A percentile compares a stretch with the other conserved stretches of the same genome.
These are phyloP conservation scores for Chenopodium suecicum DNA, from an alignment of 148 eudicot genomes.

Conservation along the genomic window DNA sequence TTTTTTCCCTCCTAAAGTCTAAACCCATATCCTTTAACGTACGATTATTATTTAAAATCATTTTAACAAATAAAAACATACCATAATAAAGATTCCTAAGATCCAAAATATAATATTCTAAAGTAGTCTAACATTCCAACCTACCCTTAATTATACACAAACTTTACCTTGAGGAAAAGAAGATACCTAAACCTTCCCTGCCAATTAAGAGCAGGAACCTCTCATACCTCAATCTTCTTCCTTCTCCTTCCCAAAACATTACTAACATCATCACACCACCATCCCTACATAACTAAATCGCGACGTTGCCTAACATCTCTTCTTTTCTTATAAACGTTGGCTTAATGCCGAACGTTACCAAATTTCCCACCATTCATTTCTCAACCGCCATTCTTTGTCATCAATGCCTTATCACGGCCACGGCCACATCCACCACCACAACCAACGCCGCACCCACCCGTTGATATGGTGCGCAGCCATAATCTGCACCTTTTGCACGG, in stretches of 20 bases:
- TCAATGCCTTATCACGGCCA: conserved; percentile 26
- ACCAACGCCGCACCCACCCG: conserved; percentile 40
- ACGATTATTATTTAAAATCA: background rate
- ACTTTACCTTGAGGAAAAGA: conserved; percentile 61
- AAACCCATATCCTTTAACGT: background rate
- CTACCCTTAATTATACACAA: background rate
- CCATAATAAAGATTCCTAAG: conserved; percentile 15
- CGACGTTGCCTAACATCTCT: background rate
- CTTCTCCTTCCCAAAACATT: conserved; percentile 1
- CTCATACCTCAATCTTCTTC: background rate
- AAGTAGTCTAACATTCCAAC: conserved; percentile 7
- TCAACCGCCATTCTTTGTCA: background rate
- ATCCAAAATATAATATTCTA: conserved; percentile 9
- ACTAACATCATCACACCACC: background rate
- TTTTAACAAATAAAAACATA: background rate
- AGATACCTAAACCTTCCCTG: conserved; percentile 82
- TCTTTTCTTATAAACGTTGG: background rate
- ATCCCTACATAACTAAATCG: background rate
- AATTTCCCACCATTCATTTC: background rate
- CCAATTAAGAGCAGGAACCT: conserved; percentile 48
- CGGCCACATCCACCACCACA: background rate
- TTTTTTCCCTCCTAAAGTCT: background rate
- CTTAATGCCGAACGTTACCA: conserved; percentile 31
- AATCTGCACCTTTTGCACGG: conserved; percentile 54
- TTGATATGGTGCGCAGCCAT: conserved; percentile 63